Evolutionary conservation across 139 green algal species (phyloP).

Genomic region (Chlorella sorokiniana): DNA sequence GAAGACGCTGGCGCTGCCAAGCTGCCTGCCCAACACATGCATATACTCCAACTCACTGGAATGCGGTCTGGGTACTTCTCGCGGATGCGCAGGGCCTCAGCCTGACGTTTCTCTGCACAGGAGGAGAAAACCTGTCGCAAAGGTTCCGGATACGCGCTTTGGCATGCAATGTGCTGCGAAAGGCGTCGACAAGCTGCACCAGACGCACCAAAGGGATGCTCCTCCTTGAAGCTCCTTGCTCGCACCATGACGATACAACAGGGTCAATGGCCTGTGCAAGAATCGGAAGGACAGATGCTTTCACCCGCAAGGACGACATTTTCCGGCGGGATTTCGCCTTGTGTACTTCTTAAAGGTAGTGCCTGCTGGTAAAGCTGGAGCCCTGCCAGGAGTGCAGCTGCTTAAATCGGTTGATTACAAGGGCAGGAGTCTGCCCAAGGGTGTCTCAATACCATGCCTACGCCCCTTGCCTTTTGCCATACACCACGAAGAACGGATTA

Average conservation of each 20-base stretch:
- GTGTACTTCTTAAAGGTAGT: too few species aligned
- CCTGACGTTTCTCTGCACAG: constrained; percentile 91
- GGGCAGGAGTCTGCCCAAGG: too few species aligned
- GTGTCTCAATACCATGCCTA: too few species aligned
- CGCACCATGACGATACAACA: not conserved
- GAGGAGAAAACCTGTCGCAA: not conserved
- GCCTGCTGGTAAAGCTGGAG: too few species aligned
- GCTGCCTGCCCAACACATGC: not conserved
- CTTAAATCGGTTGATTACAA: too few species aligned
- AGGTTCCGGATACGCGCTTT: not conserved
- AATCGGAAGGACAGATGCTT: not conserved
- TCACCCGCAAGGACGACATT: too few species aligned
- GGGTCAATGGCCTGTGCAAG: not conserved
- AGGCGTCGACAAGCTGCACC: not conserved
- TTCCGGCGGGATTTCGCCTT: too few species aligned
- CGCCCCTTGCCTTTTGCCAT: too few species aligned
- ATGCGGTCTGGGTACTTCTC: constrained; percentile 77
- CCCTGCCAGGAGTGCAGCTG: too few species aligned
- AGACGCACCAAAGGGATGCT: constrained; percentile 83
- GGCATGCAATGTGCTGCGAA: not conserved
- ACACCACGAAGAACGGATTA: constrained; percentile 91
- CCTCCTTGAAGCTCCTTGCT: constrained; percentile 88
- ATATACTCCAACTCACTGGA: not conserved
- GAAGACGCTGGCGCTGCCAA: not conserved
- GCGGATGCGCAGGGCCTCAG: constrained; percentile 91